Evolutionary conservation across 2,329 filamentous ascomycete species (phyloP).

Genomic region (Fusarium heterosporum): DNA sequence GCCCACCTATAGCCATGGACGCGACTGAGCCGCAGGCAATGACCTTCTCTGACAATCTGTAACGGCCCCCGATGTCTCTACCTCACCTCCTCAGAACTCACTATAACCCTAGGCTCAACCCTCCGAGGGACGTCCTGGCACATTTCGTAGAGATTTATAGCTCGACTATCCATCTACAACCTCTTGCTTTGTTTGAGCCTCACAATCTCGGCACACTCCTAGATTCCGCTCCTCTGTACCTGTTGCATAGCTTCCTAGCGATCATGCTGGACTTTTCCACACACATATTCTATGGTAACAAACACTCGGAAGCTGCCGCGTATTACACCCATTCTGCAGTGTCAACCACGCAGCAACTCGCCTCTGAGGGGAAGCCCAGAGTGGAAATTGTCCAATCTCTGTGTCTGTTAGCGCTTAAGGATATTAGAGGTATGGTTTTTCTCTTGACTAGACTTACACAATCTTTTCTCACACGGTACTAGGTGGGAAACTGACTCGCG

Average conservation of each 20-base stretch:
- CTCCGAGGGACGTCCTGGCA: not conserved
- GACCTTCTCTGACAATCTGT: not conserved
- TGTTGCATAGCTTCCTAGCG: constrained; percentile 1
- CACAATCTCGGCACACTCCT: not conserved
- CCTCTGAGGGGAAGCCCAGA: not conserved
- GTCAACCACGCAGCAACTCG: not conserved
- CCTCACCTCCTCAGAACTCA: fast-evolving
- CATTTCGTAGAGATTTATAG: not conserved
- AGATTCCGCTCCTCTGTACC: not conserved
- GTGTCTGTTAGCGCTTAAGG: not conserved
- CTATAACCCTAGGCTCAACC: fast-evolving
- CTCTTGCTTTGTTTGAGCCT: constrained; percentile 9
- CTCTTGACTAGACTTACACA: fast-evolving
- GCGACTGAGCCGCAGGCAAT: not conserved
- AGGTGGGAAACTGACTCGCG: constrained; percentile 1
- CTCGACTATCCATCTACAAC: constrained; percentile 9
- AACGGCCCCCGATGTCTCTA: not conserved
- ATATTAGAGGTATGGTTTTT: not conserved
- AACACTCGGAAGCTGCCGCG: not conserved
- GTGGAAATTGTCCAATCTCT: not conserved
- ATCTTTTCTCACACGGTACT: not conserved
- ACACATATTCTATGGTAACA: not conserved
- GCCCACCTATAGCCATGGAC: fast-evolving
- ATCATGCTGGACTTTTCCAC: constrained; percentile 8
- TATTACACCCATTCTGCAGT: constrained; percentile 8